A percentile compares a stretch with the other conserved stretches of the same genome.
These are phyloP conservation scores for Fomitopsis pinicola DNA, from an alignment of 1,284 basidiomycete species.

Conservation along the genomic window DNA sequence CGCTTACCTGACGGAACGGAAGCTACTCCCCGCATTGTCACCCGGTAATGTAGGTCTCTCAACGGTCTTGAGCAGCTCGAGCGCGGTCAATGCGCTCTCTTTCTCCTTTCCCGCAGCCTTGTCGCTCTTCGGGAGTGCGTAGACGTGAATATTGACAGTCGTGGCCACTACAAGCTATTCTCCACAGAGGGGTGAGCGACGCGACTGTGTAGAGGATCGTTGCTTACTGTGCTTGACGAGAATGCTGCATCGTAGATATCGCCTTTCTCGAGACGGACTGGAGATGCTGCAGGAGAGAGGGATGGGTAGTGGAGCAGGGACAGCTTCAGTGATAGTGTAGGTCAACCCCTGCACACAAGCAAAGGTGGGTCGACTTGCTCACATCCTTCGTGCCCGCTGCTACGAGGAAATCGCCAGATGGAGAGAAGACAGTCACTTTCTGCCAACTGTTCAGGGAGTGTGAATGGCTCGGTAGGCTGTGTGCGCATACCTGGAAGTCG, in stretches of 20 bases:
- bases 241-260: slow-evolving; percentile 78
- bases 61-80: slow-evolving; percentile 48
- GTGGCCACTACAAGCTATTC: slow-evolving; percentile 63
- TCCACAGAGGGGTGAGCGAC: neutral
- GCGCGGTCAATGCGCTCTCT: slow-evolving; percentile 20
- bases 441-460: slow-evolving; percentile 27
- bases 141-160: slow-evolving; percentile 58
- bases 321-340: slow-evolving; percentile 41
- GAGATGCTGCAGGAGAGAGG: slow-evolving; percentile 43
- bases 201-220: neutral
- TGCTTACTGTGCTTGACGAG: slow-evolving; percentile 46
- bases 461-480: neutral
- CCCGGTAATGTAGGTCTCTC: slow-evolving; percentile 50
- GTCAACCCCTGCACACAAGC: neutral
- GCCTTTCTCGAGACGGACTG: slow-evolving; percentile 49
- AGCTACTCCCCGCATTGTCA: slow-evolving; percentile 49
- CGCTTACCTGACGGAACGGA: slow-evolving; percentile 69
- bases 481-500: slow-evolving; percentile 71
- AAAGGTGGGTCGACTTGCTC: slow-evolving; percentile 16
- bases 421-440: slow-evolving; percentile 78
- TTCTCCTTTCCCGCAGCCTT: slow-evolving; percentile 41
- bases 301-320: slow-evolving; percentile 66
- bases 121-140: slow-evolving; percentile 43
- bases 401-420: slow-evolving; percentile 53
- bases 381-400: slow-evolving; percentile 67